Evolutionary conservation across 2,329 filamentous ascomycete species (phyloP).

Genomic region (Phaeosphaeria sp.): DNA sequence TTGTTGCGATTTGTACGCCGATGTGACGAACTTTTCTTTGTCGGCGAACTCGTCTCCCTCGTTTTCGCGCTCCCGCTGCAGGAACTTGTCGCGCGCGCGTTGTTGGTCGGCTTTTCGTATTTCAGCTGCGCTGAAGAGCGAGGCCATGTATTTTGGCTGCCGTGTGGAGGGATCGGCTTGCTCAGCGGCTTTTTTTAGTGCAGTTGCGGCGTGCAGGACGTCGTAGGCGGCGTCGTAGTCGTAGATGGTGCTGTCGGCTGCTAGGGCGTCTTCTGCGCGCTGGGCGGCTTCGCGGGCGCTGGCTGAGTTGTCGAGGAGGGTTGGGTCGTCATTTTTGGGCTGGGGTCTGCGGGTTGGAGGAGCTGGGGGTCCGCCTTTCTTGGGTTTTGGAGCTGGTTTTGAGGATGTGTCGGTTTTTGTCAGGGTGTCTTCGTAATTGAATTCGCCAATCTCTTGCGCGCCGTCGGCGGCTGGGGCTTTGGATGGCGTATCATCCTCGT

Average conservation of each 20-base stretch:
- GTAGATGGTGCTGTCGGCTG: slow-evolving; percentile 77
- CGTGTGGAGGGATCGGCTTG: slow-evolving; percentile 64
- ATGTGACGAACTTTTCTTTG: slow-evolving; percentile 87
- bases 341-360: slow-evolving; percentile 49
- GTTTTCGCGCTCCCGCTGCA: slow-evolving; percentile 77
- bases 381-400: slow-evolving; percentile 43
- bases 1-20: slow-evolving; percentile 81
- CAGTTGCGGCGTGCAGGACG: slow-evolving; percentile 66
- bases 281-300: slow-evolving; percentile 68
- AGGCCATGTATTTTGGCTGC: slow-evolving; percentile 80
- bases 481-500: slow-evolving; percentile 58
- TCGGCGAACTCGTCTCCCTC: slow-evolving; percentile 83
- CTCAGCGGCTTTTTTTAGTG: slow-evolving; percentile 63
- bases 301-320: slow-evolving; percentile 68
- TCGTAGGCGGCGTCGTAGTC: slow-evolving; percentile 88
- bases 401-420: slow-evolving; percentile 28
- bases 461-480: slow-evolving; percentile 45
- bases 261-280: slow-evolving; percentile 69
- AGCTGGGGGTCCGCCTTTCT: slow-evolving; percentile 40
- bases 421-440: slow-evolving; percentile 64
- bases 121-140: slow-evolving; percentile 74
- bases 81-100: slow-evolving; percentile 80
- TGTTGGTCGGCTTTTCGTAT: slow-evolving; percentile 78
- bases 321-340: slow-evolving; percentile 43
- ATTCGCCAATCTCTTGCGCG: slow-evolving; percentile 63